Evolutionary conservation across 2,329 filamentous ascomycete genomes (phyloP), one percentile per base, ranked within the genome.

Genomic region (Colletotrichum tanaceti): DNA sequence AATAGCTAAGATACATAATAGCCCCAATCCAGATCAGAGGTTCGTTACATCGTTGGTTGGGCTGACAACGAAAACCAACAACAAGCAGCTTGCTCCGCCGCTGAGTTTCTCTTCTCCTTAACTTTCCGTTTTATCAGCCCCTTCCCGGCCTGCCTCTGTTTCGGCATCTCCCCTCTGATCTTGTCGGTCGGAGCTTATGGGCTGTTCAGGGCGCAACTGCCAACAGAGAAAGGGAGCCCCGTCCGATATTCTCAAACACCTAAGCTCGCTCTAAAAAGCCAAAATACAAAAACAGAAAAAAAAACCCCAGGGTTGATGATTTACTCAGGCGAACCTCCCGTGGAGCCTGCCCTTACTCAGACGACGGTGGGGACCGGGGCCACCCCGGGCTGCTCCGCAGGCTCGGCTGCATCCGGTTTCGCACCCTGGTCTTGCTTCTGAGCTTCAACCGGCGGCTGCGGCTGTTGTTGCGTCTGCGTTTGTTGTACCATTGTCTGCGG

Each of bases 141-240:
- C 43, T 62, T 57, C 41, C 54, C 24, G 24, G 46, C 57, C 35
- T 43, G 38, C 62, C 49, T 39, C 32, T 60, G 66, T 69, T 65
- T 66, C 66, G 55, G 66, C 39, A 7, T 38, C 28, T 32, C 28
- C 20, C 10, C 63, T 55, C 43, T 57, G 57, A 65, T 66, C 66
- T 55, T 44, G 57, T 68, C 65, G 62, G 65, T 44, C 22, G 50
- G 38, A 68, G 62, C 65, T 47, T 65, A 65, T 44, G 18, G 28
- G 14, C 22, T 32, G 46, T 60, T 60, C 20, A 60, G 35, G 46
- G 43, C 43, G 43, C n/a, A 24, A 4, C n/a, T n/a, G n/a, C n/a
- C 24, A 24, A 13, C 13, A 24, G 4, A 14, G 20, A 55, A 32
- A 9, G 10, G 7, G 28, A 32, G 28, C 28, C 28, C 28, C 47